phyloP scores from a whole-genome alignment of 192 early-diverging fungal species.

The Funneliformis geosporum region DNA sequence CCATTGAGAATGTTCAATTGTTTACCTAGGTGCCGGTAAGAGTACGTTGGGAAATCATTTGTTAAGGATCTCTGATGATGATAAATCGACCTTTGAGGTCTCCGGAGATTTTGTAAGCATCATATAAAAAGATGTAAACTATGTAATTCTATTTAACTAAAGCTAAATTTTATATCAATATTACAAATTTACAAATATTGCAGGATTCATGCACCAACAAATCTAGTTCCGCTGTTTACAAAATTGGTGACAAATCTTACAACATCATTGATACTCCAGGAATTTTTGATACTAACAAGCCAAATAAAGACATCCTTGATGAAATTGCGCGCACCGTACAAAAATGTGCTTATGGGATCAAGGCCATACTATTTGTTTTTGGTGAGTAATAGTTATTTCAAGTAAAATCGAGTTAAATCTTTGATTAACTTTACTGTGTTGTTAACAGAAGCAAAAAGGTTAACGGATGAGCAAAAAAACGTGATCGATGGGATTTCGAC shows the following conservation, averaged over 20 bases:
- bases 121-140: no score
- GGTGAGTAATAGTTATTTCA: not conserved
- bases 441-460: not conserved
- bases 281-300: not conserved
- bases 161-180: no score
- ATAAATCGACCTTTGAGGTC: no score
- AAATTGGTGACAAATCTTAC: slow-evolving; percentile 1
- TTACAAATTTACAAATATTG: no score
- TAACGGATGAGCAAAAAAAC: not conserved
- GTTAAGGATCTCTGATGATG: not conserved
- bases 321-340: not conserved
- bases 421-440: no score
- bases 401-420: no score
- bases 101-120: no score
- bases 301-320: not conserved
- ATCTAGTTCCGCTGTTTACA: not conserved
- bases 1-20: no score
- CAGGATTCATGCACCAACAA: not conserved
- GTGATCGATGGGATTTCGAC: no score
- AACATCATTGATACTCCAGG: not conserved
- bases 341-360: not conserved
- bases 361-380: slow-evolving; percentile 12
- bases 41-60: slow-evolving; percentile 3
- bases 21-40: not conserved
- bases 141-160: no score